phyloP scores from a whole-genome alignment of 1,139 yeast genomes.

The Diutina siamensis region DNA sequence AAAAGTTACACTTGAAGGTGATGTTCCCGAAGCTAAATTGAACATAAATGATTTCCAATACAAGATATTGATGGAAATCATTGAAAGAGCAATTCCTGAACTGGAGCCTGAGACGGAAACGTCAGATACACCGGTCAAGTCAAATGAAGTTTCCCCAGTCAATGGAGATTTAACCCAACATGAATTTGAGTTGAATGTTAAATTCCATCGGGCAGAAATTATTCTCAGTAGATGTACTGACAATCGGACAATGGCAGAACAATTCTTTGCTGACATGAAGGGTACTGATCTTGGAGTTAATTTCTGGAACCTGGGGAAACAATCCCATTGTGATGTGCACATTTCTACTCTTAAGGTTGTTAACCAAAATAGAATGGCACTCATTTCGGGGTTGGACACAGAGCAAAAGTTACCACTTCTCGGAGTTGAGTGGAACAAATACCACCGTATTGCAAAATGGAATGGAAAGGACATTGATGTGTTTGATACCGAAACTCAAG shows the following conservation, averaged over 20 bases:
- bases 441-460: conserved; percentile 50
- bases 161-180: not conserved
- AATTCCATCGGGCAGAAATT: not conserved
- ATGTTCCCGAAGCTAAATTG: conserved; percentile 63
- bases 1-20: conserved; percentile 62
- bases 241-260: not conserved
- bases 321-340: not conserved
- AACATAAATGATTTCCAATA: conserved; percentile 83
- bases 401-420: not conserved
- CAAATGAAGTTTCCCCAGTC: not conserved
- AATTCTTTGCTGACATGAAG: conserved; percentile 2
- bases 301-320: not conserved
- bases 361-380: not conserved
- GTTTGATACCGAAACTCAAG: conserved; percentile 65
- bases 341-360: not conserved
- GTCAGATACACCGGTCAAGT: not conserved
- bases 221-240: not conserved
- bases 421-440: conserved; percentile 46
- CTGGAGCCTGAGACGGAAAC: not conserved
- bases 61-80: conserved; percentile 68
- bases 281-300: not conserved
- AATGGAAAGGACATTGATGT: conserved; percentile 51
- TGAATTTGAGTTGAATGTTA: not conserved
- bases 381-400: not conserved
- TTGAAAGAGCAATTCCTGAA: conserved; percentile 43